Evolutionary conservation across 768 basidiomycete genomes (phyloP), one percentile per base, ranked within the genome.

Genomic region (Mycena alexandri): DNA sequence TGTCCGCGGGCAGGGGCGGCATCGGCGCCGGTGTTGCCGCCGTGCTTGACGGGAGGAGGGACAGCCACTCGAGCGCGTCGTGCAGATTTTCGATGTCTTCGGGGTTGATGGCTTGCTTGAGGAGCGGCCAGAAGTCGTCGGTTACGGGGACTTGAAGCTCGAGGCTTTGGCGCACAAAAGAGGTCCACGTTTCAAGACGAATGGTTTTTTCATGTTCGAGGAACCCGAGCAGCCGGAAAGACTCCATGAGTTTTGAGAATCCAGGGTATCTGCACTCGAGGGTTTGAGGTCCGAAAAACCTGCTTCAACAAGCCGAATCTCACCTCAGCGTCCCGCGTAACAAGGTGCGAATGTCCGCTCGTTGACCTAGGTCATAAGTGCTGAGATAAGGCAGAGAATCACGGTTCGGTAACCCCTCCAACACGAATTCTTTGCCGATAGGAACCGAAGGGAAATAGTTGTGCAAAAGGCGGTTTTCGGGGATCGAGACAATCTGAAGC

Each of bases 401-500:
- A 33, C 95, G 82, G 76, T 98, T 98, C 22, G 96, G 89, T 2
- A 97, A 77, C 0, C 96, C 96, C 73, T 98, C 95, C 17, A 97
- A 79, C 52, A 79, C 81, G 47, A 94, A 82, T 3, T 87, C 85
- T 13, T 82, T 78, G 19, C 88, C 86, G 38, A 94, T 79, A 0
- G 92, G 89, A 6, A 98, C 83, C n/a, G 86, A 75, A 0, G 86
- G 83, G 77, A 96, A 95, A 71, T 84, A 78, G 5, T 82, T 79
- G 55, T 77, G 76, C 63, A 96, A 79, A 21, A 97, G 72, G 19
- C 84, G 74, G 14, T 85, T 77, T 3, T 88, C 89, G 0, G 83
- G 73, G 24, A 94, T 84, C 21, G 81, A 76, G 59, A 76, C 79
- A 7, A 79, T 70, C 90, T 91, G 67, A 60, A 41, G 34, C 59